These are phyloP conservation scores for Penicillium paneum DNA, from an alignment of 2,329 filamentous ascomycete genomes.

Conservation along the genomic window DNA sequence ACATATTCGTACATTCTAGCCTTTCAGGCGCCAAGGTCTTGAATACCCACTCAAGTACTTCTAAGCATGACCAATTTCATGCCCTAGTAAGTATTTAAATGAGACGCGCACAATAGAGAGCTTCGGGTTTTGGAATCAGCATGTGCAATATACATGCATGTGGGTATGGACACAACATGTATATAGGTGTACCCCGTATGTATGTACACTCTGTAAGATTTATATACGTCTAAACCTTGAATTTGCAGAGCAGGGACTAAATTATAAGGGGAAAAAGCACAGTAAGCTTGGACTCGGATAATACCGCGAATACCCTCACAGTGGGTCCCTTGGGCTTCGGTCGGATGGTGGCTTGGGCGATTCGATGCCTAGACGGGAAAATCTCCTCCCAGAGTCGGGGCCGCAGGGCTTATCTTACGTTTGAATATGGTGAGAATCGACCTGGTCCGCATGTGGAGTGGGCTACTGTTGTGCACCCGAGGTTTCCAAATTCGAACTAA, in stretches of 20 bases:
- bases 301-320: slow-evolving; percentile 13
- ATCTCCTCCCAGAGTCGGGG: slow-evolving; percentile 20
- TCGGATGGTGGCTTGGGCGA: slow-evolving; percentile 21
- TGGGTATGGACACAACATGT: not conserved
- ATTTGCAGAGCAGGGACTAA: not conserved
- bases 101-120: slow-evolving; percentile 7
- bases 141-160: not conserved
- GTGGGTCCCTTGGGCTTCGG: slow-evolving; percentile 19
- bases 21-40: not conserved
- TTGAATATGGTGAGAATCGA: slow-evolving; percentile 20
- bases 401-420: slow-evolving; percentile 26
- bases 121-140: slow-evolving; percentile 1
- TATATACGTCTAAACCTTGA: not conserved
- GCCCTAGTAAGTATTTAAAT: not conserved
- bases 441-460: slow-evolving; percentile 19
- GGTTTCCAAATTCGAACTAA: not conserved
- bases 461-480: slow-evolving; percentile 12
- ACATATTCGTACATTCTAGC: not conserved
- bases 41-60: slow-evolving; percentile 8
- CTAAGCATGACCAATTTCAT: slow-evolving; percentile 16
- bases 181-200: not conserved
- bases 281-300: slow-evolving; percentile 10
- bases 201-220: not conserved
- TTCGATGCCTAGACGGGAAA: slow-evolving; percentile 24
- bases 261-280: slow-evolving; percentile 1